Base-by-base conservation (phyloP, 2,329 filamentous ascomycete species). In the Escovopsis sp. region DNA sequence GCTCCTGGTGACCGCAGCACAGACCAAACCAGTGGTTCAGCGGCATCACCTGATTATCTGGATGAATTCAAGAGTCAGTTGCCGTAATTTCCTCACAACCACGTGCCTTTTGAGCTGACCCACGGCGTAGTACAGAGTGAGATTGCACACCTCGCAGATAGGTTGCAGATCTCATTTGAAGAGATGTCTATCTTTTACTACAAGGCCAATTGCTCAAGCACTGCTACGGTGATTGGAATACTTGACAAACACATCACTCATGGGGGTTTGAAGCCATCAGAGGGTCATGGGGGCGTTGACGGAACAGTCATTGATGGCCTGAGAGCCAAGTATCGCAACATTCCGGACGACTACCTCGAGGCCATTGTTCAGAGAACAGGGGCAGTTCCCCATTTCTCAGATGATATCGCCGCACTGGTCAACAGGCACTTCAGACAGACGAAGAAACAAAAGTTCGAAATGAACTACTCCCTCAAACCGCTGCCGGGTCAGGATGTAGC, bases 121-220 rank as follows among this genome's bases (percentile, higher is more conserved):
- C 19, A 4, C 18, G 12, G 12, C 32, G 33, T 39, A 59, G 63
- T 54, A 4, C 54, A 59, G 42, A 61, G 64, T 32, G 62, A 68
- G 28, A 63, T 72, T 30, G 50, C 58, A 4, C 68, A 64, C 47
- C 53, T 72, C 26, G 64, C 66, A 12, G 62, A 70, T 37, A 59
- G 62, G 36, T 58, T 72, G 9, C 57, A 62, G 37, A 51, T 68
- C 30, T 58, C 63, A 0, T 58, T 59, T 23, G 60, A 60, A 4
- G 62, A 68, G 26, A 63, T 69, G 5, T 58, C 58, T 2, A 53
- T 53, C 9, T 60, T 65, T 12, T 72, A 68, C 46, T 51, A 57
- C 23, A 57, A 59, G 6, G 60, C 59, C 28, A 52, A 55, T 23
- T 57, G 53, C 36, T 69, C 66, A 0, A 57, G 57, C 32, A 63